These are phyloP conservation scores for Colletotrichum sp. DNA, from an alignment of 2,329 filamentous ascomycete genomes.

Conservation along the genomic window DNA sequence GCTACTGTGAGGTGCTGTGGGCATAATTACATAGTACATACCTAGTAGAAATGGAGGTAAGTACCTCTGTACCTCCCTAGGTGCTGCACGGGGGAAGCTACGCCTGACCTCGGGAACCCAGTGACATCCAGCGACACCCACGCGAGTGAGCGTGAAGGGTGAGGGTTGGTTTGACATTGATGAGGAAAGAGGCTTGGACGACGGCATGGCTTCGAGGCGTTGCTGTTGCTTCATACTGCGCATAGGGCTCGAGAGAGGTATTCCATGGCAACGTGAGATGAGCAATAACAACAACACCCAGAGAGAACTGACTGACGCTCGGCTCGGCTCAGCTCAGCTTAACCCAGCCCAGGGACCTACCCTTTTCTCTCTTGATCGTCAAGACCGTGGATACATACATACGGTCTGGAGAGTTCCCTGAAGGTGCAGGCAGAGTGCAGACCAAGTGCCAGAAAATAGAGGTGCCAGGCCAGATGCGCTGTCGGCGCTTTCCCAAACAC, in stretches of 20 bases:
- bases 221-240: not conserved
- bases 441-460: not conserved
- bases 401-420: not conserved
- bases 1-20: not conserved
- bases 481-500: slow-evolving; percentile 9
- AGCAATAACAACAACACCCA: not conserved
- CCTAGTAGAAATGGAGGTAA: not conserved
- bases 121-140: not conserved
- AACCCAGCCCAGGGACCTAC: not conserved
- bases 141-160: not conserved
- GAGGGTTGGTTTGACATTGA: slow-evolving; percentile 3
- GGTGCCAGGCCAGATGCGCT: not conserved
- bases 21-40: too few species aligned
- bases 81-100: not conserved
- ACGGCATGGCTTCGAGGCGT: not conserved
- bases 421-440: not conserved
- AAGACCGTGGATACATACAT: not conserved
- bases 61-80: not conserved
- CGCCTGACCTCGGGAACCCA: not conserved
- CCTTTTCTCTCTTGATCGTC: not conserved
- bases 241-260: not conserved
- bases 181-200: not conserved
- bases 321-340: not conserved
- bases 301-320: not conserved
- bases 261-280: not conserved